Evolutionary conservation across 306 rosid genomes (phyloP), one percentile per base, ranked within the genome.

Genomic region (Cucurbita ficifolia): DNA sequence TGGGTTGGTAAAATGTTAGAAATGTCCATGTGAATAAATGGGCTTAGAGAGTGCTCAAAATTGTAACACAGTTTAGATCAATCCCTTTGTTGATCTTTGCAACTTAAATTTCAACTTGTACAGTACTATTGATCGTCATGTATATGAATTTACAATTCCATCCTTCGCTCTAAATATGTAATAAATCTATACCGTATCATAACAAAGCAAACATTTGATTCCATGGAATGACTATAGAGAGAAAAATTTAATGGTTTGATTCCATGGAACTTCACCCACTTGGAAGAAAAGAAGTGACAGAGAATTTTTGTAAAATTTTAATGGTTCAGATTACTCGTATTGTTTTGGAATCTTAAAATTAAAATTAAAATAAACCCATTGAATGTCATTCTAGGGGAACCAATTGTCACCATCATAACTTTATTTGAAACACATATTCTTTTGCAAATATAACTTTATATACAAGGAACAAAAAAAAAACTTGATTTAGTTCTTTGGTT

Each of bases 1-100:
- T 36, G 33, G 73, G 60, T 75, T 18, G 81, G 79, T 80, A 67
- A 62, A 62, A 71, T 83, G 76, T 83, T 78, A 84, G 88, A 74
- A 55, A 77, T 60, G 6, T 36, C 78, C 78, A 58, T 69, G 65
- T 19, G 51, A 58, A 69, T 78, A 72, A 77, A 62, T 38, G 70
- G 29, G 72, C 53, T 78, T 77, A 74, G 82, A 72, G 46, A 75
- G 63, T 73, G 83, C 83, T 81, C 71, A 54, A 76, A 78, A 51
- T 65, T 18, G 50, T 59, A 74, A 62, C 72, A 63, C 72, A 16
- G 69, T 75, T 80, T 33, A 78, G 88, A 74, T 78, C 64, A 68
- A 59, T 75, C 74, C 39, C 58, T 33, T 17, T 56, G 48, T 78
- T 70, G 85, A 73, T 79, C 79, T 79, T 79, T 76, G 78, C 29